These are phyloP conservation scores for Lolium multiflorum DNA, from an alignment of 176 grass and related monocot species.

Conservation along the genomic window DNA sequence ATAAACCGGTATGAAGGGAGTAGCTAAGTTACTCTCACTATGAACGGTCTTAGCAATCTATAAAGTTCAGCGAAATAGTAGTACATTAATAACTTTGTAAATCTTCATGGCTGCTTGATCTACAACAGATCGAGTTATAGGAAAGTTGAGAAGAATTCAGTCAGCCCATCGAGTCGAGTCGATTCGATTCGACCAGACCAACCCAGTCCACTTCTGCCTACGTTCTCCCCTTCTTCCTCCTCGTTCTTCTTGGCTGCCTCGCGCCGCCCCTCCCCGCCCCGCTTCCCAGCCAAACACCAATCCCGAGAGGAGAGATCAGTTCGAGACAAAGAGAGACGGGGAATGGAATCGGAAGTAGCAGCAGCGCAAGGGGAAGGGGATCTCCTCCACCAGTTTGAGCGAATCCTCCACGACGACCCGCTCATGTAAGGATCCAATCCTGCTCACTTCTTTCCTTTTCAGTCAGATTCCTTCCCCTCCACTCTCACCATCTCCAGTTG, in stretches of 20 bases:
- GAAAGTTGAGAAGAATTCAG: too few relatives aligned
- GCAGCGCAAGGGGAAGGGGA: neutral
- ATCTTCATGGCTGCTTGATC: too few relatives aligned
- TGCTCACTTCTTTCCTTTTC: neutral
- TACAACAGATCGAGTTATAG: too few relatives aligned
- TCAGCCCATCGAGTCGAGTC: neutral
- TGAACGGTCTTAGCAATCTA: too few relatives aligned
- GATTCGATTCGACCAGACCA: neutral
- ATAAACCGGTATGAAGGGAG: too few relatives aligned
- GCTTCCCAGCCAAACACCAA: neutral
- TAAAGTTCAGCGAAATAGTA: too few relatives aligned
- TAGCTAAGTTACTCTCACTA: too few relatives aligned
- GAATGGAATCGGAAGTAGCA: neutral
- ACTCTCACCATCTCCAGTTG: neutral
- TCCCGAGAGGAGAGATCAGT: neutral
- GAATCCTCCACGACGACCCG: constrained; percentile 52
- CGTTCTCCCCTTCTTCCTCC: too few relatives aligned
- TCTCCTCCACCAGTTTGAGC: constrained; percentile 54
- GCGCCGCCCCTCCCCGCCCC: neutral
- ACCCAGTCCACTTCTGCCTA: neutral
- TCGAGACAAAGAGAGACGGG: neutral
- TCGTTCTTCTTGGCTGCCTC: neutral
- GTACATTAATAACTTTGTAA: too few relatives aligned
- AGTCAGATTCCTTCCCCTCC: neutral
- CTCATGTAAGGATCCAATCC: constrained; percentile 50